A percentile compares a stretch with the other conserved stretches of the same genome.
These are phyloP conservation scores for Periconia sp. DNA, from an alignment of 2,329 filamentous ascomycete genomes.

Conservation along the genomic window DNA sequence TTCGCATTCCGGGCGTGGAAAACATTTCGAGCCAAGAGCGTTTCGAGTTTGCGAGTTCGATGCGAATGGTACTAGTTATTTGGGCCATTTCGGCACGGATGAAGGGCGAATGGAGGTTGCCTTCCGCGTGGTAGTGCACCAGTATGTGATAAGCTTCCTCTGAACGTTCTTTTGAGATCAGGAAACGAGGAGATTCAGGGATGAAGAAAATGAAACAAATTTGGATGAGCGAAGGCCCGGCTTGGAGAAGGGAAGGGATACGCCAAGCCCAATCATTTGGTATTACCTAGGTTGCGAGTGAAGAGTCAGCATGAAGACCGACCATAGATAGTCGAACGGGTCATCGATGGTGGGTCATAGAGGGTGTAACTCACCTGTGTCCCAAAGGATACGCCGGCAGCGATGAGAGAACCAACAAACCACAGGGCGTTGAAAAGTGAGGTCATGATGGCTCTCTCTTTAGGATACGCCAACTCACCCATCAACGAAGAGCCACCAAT, in stretches of 20 bases:
- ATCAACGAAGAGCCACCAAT: conserved; percentile 65
- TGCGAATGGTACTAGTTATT: conserved; percentile 63
- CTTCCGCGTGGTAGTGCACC: conserved; percentile 65
- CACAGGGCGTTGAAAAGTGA: conserved; percentile 68
- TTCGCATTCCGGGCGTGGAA: conserved; percentile 63
- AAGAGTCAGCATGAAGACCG: background rate
- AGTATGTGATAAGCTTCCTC: conserved; percentile 64
- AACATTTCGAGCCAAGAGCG: conserved; percentile 64
- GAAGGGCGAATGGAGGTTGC: conserved; percentile 58
- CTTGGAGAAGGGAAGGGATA: conserved; percentile 65
- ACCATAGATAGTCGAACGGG: conserved; percentile 22
- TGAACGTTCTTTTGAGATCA: conserved; percentile 63
- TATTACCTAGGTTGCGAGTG: conserved; percentile 40
- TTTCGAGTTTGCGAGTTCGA: conserved; percentile 55
- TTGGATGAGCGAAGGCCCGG: conserved; percentile 63
- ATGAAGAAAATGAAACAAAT: conserved; percentile 62
- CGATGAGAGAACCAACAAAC: conserved; percentile 60
- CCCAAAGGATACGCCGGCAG: conserved; percentile 65
- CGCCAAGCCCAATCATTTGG: conserved; percentile 67
- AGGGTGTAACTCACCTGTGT: conserved; percentile 37
- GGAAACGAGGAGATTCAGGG: conserved; percentile 67
- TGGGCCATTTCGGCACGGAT: conserved; percentile 68
- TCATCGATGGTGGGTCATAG: no score
- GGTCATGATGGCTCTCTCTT: conserved; percentile 66
- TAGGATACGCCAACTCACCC: conserved; percentile 67